Conservation (phyloP, 1,139 yeast species). For the Diutina catenulata region DNA sequence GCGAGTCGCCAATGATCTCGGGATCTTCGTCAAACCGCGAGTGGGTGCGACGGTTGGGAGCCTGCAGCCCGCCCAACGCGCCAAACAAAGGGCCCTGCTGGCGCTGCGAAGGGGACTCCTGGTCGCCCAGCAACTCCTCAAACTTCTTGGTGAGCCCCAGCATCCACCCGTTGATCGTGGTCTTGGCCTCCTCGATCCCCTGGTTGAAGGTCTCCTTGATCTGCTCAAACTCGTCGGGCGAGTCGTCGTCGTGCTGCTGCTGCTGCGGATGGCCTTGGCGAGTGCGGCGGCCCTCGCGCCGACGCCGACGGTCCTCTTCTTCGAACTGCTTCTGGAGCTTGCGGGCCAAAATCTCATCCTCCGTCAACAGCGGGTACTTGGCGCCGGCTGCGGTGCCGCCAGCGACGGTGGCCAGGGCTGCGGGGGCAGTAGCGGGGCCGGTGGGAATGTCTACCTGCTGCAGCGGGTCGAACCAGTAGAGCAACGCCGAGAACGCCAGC, state of each 20-base stretch:
- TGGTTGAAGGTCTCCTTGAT: conserved; percentile 59
- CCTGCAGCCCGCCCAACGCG: conserved; percentile 37
- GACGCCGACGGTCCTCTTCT: conserved; percentile 23
- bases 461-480: conserved; percentile 69
- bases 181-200: conserved; percentile 77
- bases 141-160: conserved; percentile 57
- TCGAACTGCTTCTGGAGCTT: conserved; percentile 64
- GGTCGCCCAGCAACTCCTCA: conserved; percentile 12
- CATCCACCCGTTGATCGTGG: conserved; percentile 75
- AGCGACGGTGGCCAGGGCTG: no score
- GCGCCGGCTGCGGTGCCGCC: conserved; percentile 1
- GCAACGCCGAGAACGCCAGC: conserved; percentile 78
- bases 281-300: conserved; percentile 11
- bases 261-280: conserved; percentile 18
- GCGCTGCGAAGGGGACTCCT: conserved; percentile 8
- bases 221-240: conserved; percentile 57
- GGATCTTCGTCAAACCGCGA: conserved; percentile 43
- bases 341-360: conserved; percentile 80
- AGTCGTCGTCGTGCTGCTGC: conserved; percentile 33
- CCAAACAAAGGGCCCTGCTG: conserved; percentile 28
- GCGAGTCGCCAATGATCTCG: conserved; percentile 26
- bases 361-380: conserved; percentile 19
- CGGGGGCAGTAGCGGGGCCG: not conserved
- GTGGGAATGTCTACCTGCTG: conserved; percentile 28
- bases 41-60: conserved; percentile 16